Evolutionary conservation across 805 yeast genomes (phyloP), one percentile per base, ranked within the genome.

Genomic region (Teunomyces atbi): DNA sequence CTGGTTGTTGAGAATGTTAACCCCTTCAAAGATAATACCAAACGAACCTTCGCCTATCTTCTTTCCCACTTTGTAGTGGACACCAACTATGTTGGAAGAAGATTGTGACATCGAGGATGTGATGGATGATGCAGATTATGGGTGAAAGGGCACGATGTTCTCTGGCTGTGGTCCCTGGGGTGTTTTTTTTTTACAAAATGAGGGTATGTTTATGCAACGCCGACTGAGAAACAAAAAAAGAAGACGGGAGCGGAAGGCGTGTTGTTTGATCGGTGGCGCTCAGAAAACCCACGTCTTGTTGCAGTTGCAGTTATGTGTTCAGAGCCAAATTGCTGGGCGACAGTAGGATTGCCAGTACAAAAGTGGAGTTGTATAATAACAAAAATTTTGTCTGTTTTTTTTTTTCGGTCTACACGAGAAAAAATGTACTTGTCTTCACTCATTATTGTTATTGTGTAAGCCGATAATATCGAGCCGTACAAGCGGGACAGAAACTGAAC

Each of bases 31-130:
- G 49, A 94, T 86, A 44, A 94, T 96, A 46, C 99, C 99, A 66
- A 94, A 94, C 3, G 98, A 92, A 37, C 99, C 99, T 69, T 94
- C 98, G 47, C 99, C 99, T 51, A 94, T 91, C 71, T 94, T 94
- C 67, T 91, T 92, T 48, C 98, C 99, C 47, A 94, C 94, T 57
- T 90, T 86, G 71, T 91, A 94, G 73, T 94, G 99, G 50, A 92
- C 83, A 19, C 99, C 99, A 39, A 94, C 97, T 34, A 85, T 81
- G 64, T 81, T 82, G 35, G 82, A 76, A 47, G 73, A 66, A 37
- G 68, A 55, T 48, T 63, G 72, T 10, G 71, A 70, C 70, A 69
- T 66, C 36, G 15, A 30, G 32, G 15, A 11, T 15, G 30, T 21
- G 16, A 26, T 15, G 42, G 42, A 21, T 4, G 20, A 15, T 38